Conservation (phyloP, 2,329 filamentous ascomycete species). For the Neonectria faginata region DNA sequence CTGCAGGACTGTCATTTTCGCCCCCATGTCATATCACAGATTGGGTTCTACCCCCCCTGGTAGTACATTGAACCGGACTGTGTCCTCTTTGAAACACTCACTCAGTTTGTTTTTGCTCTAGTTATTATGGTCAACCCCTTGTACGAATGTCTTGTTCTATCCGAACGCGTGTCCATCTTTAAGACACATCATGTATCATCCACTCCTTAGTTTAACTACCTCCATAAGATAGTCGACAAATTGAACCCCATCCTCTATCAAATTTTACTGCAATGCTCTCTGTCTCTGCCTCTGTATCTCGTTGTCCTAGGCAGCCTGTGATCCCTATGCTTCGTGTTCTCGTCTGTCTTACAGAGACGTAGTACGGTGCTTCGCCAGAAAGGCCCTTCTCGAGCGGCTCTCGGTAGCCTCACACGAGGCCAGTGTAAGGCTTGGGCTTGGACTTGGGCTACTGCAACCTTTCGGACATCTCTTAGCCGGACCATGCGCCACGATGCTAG, state of each 20-base stretch:
- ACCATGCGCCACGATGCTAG: conserved; percentile 10
- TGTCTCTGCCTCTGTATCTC: background rate
- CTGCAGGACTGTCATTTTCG: background rate
- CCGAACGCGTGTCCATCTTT: background rate
- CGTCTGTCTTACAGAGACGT: background rate
- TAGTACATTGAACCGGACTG: background rate
- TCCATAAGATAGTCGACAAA: background rate
- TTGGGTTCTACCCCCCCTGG: background rate
- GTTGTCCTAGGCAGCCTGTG: conserved; percentile 5
- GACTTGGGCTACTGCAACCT: background rate
- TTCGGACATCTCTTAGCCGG: background rate
- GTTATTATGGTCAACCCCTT: background rate
- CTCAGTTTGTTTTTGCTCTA: background rate
- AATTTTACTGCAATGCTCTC: no score
- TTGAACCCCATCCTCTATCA: background rate
- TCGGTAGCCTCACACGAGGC: conserved; percentile 4
- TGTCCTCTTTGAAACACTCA: background rate
- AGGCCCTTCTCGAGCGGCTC: background rate
- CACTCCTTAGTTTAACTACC: conserved; percentile 5
- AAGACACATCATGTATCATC: background rate
- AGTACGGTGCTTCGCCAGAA: conserved; percentile 1
- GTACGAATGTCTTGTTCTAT: background rate
- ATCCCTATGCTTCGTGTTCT: background rate
- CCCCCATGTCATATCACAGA: background rate
- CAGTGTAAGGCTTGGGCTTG: background rate